These are phyloP conservation scores for Lepidium africanum DNA, from an alignment of 345 rosid genomes.

Conservation along the genomic window DNA sequence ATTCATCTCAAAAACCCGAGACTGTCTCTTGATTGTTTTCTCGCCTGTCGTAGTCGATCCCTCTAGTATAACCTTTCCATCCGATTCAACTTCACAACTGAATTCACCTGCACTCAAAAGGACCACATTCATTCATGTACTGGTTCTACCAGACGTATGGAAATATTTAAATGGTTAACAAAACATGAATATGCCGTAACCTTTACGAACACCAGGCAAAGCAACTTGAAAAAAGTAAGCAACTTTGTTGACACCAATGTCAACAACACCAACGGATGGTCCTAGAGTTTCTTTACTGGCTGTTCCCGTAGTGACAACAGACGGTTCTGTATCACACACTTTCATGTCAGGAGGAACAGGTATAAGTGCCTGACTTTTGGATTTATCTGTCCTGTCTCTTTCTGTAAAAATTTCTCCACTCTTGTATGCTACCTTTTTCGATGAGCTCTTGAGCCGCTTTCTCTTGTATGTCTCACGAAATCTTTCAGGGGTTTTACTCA, in stretches of 20 bases:
- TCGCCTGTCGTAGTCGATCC: slow-evolving; percentile 34
- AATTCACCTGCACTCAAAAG: slow-evolving; percentile 38
- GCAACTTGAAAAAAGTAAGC: slow-evolving; percentile 57
- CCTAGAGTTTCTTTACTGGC: slow-evolving; percentile 33
- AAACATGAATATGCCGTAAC: slow-evolving; percentile 26
- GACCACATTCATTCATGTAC: neutral
- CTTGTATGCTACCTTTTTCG: neutral
- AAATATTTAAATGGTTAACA: neutral
- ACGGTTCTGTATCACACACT: slow-evolving; percentile 23
- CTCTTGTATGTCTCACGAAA: slow-evolving; percentile 24
- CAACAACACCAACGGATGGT: slow-evolving; percentile 46
- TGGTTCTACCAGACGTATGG: neutral
- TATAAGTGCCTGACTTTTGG: slow-evolving; percentile 10
- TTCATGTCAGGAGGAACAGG: slow-evolving; percentile 24
- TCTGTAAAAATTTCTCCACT: slow-evolving; percentile 4
- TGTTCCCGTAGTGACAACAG: slow-evolving; percentile 35
- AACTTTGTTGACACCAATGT: slow-evolving; percentile 44
- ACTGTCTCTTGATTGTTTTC: slow-evolving; percentile 31
- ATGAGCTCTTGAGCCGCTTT: slow-evolving; percentile 19
- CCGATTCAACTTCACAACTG: slow-evolving; percentile 49
- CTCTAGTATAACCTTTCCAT: slow-evolving; percentile 48
- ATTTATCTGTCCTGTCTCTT: slow-evolving; percentile 21
- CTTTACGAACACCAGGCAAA: slow-evolving; percentile 50
- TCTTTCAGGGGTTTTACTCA: slow-evolving; percentile 21
- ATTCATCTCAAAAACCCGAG: slow-evolving; percentile 39